Evolutionary conservation across 495 filamentous ascomycete genomes (phyloP).

Genomic region (Rusavskia elegans): DNA sequence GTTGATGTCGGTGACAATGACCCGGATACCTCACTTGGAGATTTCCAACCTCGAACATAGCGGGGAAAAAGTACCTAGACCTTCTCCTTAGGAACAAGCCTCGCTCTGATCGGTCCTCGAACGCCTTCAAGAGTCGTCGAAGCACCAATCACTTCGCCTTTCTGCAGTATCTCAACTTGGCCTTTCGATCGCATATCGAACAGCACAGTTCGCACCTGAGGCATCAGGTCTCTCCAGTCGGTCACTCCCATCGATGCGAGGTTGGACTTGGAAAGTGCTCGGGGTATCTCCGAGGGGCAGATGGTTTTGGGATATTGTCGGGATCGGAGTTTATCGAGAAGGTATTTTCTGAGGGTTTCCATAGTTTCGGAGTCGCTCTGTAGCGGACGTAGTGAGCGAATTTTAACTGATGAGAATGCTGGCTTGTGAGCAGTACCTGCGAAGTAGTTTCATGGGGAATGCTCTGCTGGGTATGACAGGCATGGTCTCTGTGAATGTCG

Average conservation of each 20-base stretch:
- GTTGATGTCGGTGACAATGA: too few species aligned
- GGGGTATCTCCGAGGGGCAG: conserved; percentile 33
- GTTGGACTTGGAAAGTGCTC: conserved; percentile 21
- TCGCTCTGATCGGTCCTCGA: conserved; percentile 25
- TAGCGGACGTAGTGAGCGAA: neutral
- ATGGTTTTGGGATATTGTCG: conserved; percentile 28
- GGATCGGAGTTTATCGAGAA: conserved; percentile 7
- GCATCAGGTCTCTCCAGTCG: conserved; percentile 30
- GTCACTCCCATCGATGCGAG: conserved; percentile 14
- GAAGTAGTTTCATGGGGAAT: too few species aligned
- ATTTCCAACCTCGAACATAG: too few species aligned
- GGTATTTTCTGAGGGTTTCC: neutral
- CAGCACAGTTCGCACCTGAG: conserved; percentile 19
- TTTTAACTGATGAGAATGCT: too few species aligned
- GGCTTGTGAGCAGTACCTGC: too few species aligned
- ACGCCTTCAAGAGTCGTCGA: conserved; percentile 16
- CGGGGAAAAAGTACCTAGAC: too few species aligned
- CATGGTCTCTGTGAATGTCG: too few species aligned
- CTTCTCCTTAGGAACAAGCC: conserved; percentile 1
- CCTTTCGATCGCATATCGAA: conserved; percentile 20
- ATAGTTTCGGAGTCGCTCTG: neutral
- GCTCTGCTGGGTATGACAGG: too few species aligned
- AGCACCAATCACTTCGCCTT: conserved; percentile 19
- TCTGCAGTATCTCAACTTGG: conserved; percentile 31
- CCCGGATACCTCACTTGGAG: too few species aligned